Conservation (phyloP, 768 basidiomycete genomes). For the Mycena galericulata region DNA sequence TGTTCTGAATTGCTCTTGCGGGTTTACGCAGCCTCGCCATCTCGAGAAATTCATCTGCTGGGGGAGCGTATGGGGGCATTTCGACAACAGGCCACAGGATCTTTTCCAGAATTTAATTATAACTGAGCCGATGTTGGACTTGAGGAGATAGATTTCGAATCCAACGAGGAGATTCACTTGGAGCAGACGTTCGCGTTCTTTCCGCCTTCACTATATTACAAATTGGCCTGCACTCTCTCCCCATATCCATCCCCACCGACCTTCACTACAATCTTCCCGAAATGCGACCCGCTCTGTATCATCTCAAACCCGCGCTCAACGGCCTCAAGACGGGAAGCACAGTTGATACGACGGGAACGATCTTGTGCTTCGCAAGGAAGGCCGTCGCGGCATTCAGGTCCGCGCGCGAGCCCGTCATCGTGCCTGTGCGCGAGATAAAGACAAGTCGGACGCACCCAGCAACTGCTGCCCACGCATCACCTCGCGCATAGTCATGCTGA, state of each 20-base stretch:
- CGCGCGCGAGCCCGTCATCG: constrained; percentile 85
- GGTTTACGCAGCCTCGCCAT: too few relatives aligned
- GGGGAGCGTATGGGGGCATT: too few relatives aligned
- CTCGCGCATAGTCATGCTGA: constrained; percentile 82
- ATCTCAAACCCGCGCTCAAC: constrained; percentile 80
- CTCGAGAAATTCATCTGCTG: too few relatives aligned
- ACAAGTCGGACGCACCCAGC: constrained; percentile 61
- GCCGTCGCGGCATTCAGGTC: constrained; percentile 79
- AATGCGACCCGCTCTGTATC: constrained; percentile 72
- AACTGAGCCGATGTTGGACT: too few relatives aligned
- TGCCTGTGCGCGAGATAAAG: constrained; percentile 58
- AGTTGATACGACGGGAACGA: constrained; percentile 78
- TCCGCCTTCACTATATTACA: neutral
- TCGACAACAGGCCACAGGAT: too few relatives aligned
- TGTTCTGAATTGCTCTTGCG: too few relatives aligned
- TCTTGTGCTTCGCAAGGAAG: constrained; percentile 74
- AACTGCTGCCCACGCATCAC: constrained; percentile 81
- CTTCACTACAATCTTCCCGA: constrained; percentile 81
- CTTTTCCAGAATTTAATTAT: too few relatives aligned
- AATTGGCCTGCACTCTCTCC: neutral
- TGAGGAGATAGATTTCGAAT: too few relatives aligned
- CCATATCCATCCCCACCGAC: constrained; percentile 45
- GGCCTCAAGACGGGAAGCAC: constrained; percentile 70
- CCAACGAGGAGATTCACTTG: too few relatives aligned
- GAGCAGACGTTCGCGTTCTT: too few relatives aligned